Evolutionary conservation across 2,329 filamentous ascomycete species (phyloP).

Genomic region (Trichoderma atrobrunneum): DNA sequence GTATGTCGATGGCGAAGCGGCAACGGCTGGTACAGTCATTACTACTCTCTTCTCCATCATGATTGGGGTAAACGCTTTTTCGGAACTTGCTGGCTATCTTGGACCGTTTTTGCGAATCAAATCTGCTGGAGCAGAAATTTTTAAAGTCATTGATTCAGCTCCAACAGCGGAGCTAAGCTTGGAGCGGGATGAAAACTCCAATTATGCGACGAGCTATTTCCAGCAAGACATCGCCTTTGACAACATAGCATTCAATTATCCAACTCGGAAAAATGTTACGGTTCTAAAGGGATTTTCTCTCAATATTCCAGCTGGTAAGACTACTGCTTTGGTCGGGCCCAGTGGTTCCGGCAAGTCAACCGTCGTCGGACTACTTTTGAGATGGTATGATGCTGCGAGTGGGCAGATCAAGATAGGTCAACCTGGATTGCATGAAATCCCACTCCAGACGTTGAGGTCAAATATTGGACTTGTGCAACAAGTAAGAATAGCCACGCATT

Average conservation of each 20-base stretch:
- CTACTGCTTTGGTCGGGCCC: neutral
- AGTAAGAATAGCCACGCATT: neutral
- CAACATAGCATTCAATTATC: neutral
- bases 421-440: neutral
- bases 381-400: neutral
- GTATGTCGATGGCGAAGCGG: neutral
- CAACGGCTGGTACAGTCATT: neutral
- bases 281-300: neutral
- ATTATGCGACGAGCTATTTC: neutral
- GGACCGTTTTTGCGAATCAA: neutral
- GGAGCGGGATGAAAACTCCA: neutral
- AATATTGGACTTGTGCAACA: neutral
- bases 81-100: neutral
- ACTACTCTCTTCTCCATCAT: slow-evolving; percentile 1
- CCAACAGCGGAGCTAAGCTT: neutral
- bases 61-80: neutral
- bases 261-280: neutral
- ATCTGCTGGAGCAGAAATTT: neutral
- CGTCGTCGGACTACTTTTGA: neutral
- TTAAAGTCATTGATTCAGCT: neutral
- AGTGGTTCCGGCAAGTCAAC: neutral
- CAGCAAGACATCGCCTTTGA: neutral
- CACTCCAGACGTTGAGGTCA: neutral
- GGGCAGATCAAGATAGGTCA: neutral
- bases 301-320: neutral